Evolutionary conservation across 2,329 filamentous ascomycete genomes (phyloP).

Genomic region (Cryphonectria parasitica): DNA sequence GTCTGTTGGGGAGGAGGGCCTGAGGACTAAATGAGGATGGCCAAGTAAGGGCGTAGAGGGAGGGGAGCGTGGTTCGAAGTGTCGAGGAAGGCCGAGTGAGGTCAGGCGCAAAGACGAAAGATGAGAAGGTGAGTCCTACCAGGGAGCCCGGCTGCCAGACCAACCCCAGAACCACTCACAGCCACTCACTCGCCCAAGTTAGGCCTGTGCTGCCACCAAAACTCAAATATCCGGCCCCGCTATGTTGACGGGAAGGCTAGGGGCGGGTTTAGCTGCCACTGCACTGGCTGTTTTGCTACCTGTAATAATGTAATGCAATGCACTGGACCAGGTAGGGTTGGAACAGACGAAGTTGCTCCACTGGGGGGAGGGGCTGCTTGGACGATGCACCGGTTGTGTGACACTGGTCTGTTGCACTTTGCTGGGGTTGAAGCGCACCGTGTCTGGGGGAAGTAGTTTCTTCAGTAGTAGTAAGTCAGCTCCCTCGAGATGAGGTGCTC

Average conservation of each 20-base stretch:
- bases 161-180: not conserved
- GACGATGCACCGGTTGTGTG: not conserved
- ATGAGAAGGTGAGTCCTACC: not conserved
- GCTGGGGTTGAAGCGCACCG: not conserved
- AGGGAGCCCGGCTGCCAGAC: not conserved
- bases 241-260: not conserved
- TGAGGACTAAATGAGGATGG: not conserved
- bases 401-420: not conserved
- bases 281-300: not conserved
- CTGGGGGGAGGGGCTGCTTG: not conserved
- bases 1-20: not conserved
- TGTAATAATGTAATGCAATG: not conserved
- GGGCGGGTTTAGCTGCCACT: not conserved
- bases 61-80: not conserved
- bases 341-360: not conserved
- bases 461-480: not conserved
- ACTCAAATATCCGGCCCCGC: not conserved
- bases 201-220: not conserved
- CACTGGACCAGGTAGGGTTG: not conserved
- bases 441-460: not conserved
- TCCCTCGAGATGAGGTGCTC: not conserved
- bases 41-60: not conserved
- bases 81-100: not conserved
- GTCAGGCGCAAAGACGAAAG: not conserved
- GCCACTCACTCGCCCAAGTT: not conserved